phyloP scores from a whole-genome alignment of 352 stramenopile species.

The Phytophthora pini region DNA sequence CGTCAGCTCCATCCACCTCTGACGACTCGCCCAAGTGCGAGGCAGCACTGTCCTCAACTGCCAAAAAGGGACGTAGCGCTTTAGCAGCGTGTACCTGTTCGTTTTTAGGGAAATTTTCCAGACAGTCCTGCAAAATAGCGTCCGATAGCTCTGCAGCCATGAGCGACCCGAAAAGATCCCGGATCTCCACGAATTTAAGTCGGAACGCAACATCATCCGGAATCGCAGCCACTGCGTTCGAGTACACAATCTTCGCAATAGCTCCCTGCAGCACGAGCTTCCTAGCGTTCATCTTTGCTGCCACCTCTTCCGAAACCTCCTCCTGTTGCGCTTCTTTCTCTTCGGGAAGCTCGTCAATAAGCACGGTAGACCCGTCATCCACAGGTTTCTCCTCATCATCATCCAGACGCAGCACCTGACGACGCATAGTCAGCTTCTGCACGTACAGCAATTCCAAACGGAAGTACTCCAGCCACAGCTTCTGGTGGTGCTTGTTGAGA shows the following conservation, averaged over 20 bases:
- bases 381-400: slow-evolving; percentile 28
- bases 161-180: slow-evolving; percentile 68
- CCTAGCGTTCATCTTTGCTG: slow-evolving; percentile 66
- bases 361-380: slow-evolving; percentile 45
- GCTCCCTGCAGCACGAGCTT: slow-evolving; percentile 79
- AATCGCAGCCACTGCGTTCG: slow-evolving; percentile 72
- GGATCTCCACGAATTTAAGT: slow-evolving; percentile 79
- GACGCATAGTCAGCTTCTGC: slow-evolving; percentile 86
- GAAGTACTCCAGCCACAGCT: slow-evolving; percentile 93
- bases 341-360: slow-evolving; percentile 68
- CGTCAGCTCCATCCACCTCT: slow-evolving; percentile 23
- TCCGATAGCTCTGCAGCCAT: slow-evolving; percentile 73
- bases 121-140: slow-evolving; percentile 71
- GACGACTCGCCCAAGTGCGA: slow-evolving; percentile 17
- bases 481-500: slow-evolving; percentile 82
- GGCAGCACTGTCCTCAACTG: slow-evolving; percentile 12
- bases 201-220: slow-evolving; percentile 70
- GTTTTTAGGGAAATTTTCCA: slow-evolving; percentile 61
- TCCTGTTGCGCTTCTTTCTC: slow-evolving; percentile 49
- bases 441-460: slow-evolving; percentile 91
- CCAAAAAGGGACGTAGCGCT: slow-evolving; percentile 59
- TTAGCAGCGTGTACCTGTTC: slow-evolving; percentile 63
- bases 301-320: slow-evolving; percentile 38
- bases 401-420: slow-evolving; percentile 81
- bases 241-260: slow-evolving; percentile 86